These are phyloP conservation scores for Oleoguttula mirabilis DNA, from an alignment of 495 filamentous ascomycete genomes.

Conservation along the genomic window DNA sequence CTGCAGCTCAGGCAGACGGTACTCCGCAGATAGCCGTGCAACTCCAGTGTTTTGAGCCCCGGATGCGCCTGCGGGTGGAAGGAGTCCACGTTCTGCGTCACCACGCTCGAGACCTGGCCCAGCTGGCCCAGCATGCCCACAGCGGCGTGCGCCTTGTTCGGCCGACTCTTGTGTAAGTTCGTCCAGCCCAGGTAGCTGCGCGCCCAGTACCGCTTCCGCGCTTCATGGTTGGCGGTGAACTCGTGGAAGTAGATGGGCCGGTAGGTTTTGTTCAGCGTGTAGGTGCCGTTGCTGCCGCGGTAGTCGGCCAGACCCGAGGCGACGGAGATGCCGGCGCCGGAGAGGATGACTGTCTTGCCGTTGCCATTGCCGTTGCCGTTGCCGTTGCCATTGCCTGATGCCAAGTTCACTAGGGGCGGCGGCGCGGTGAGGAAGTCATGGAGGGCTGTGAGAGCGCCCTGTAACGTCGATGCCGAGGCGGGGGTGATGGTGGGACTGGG, in stretches of 20 bases:
- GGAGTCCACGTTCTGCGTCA: constrained; percentile 93
- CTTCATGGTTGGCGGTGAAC: constrained; percentile 69
- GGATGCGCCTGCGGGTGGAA: constrained; percentile 76
- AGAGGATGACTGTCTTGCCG: constrained; percentile 61
- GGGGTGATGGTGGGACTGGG: constrained; percentile 70
- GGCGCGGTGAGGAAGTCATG: constrained; percentile 53
- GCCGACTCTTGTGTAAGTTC: constrained; percentile 58
- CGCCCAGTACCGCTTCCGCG: constrained; percentile 91
- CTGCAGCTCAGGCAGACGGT: constrained; percentile 67
- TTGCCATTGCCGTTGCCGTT: too few relatives aligned
- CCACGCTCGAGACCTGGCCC: constrained; percentile 60
- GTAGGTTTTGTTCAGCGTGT: constrained; percentile 77
- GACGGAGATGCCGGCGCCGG: constrained; percentile 88
- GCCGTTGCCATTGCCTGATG: too few relatives aligned
- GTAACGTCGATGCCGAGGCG: constrained; percentile 48
- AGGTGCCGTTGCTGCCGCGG: constrained; percentile 78
- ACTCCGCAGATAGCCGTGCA: constrained; percentile 80
- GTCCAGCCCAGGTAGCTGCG: constrained; percentile 89
- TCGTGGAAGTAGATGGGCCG: constrained; percentile 89
- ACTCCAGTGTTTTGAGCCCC: constrained; percentile 58
- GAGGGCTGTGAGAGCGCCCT: constrained; percentile 67
- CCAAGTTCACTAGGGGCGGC: too few relatives aligned
- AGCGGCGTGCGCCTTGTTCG: constrained; percentile 70
- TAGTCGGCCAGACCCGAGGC: constrained; percentile 91
- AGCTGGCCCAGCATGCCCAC: constrained; percentile 55